Base-by-base conservation (phyloP, 257 asterid genomes). In the Penstemon davidsonii region DNA sequence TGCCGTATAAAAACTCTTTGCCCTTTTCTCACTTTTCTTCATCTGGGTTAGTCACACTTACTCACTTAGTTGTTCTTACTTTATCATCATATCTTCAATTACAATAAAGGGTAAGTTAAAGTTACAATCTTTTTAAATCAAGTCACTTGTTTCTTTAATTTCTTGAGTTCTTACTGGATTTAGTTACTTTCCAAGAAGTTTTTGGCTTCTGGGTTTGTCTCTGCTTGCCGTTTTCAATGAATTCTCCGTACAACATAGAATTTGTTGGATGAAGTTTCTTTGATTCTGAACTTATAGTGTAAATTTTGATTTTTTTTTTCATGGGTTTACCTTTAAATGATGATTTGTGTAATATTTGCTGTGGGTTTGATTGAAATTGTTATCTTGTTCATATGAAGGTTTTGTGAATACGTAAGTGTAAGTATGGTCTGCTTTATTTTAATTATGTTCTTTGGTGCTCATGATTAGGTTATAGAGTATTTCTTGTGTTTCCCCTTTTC, bases 201-300 rank as follows among this genome's bases (percentile, higher is more conserved):
- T 56, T 59, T 45, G 53, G 73, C 47, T 73, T 58, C 66, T 68
- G 70, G 75, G 75, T 43, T 44, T 13, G 45, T 63, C 66, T 45
- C 40, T 41, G 10, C 64, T 52, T 53, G 45, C 58, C 15, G 60
- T 18, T 58, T 64, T 58, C 10, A 41, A 25, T 25, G 33, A 25
- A 25, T 1, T 25, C 33, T 25, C 33, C 33, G 33, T 25, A 25
- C 33, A 25, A 25, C 33, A 25, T 25, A 25, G 33, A 25, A 25
- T 25, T 25, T 25, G 33, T 25, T 25, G 33, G 33, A 25, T 25
- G 2, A 25, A 15, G 18, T 15, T 15, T 15, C 18, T 15, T 15
- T 15, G 18, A 15, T 15, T 15, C 18, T 15, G 18, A 15, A 15
- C 18, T 15, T 15, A 15, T 15, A 15, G 18, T 15, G 18, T 15